Evolutionary conservation across 208 protist species (phyloP).

Genomic region (Lotmaria passim): DNA sequence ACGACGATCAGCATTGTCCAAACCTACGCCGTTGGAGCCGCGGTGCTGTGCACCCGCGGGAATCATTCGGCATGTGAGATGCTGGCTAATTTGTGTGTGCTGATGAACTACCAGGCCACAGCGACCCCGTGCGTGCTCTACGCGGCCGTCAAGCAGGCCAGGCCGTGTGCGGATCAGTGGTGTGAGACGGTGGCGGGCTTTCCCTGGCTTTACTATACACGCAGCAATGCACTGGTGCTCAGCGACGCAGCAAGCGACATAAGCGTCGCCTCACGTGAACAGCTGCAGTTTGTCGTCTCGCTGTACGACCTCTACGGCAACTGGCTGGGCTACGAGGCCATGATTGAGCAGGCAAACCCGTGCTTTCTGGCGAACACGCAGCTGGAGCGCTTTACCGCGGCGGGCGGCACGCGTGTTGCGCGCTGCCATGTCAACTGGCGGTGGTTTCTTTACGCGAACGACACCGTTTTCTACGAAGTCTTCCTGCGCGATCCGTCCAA

Average conservation of each 20-base stretch:
- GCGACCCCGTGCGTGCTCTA: conserved; percentile 71
- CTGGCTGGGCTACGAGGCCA: conserved; percentile 44
- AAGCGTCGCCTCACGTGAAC: conserved; percentile 18
- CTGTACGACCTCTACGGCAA: conserved; percentile 65
- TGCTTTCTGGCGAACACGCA: conserved; percentile 53
- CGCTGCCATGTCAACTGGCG: conserved; percentile 51
- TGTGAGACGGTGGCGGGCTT: conserved; percentile 42
- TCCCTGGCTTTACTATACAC: conserved; percentile 73
- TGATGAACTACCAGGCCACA: conserved; percentile 56
- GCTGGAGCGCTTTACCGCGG: conserved; percentile 45
- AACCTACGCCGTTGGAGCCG: conserved; percentile 45
- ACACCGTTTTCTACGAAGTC: conserved; percentile 72
- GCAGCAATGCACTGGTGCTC: conserved; percentile 47
- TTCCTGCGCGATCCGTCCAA: conserved; percentile 69
- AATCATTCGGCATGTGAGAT: conserved; percentile 64
- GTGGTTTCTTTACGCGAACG: conserved; percentile 39
- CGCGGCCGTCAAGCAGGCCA: conserved; percentile 33
- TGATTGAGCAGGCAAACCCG: conserved; percentile 61
- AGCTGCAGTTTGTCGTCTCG: conserved; percentile 60
- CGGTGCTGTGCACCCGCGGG: conserved; percentile 50
- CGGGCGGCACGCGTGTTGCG: conserved; percentile 44
- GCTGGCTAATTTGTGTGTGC: conserved; percentile 79
- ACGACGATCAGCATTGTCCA: conserved; percentile 24
- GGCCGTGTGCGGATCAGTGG: conserved; percentile 27
- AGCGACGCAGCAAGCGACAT: conserved; percentile 11